Conservation (phyloP, 2,329 filamentous ascomycete species). For the Hypoxylon sp. region DNA sequence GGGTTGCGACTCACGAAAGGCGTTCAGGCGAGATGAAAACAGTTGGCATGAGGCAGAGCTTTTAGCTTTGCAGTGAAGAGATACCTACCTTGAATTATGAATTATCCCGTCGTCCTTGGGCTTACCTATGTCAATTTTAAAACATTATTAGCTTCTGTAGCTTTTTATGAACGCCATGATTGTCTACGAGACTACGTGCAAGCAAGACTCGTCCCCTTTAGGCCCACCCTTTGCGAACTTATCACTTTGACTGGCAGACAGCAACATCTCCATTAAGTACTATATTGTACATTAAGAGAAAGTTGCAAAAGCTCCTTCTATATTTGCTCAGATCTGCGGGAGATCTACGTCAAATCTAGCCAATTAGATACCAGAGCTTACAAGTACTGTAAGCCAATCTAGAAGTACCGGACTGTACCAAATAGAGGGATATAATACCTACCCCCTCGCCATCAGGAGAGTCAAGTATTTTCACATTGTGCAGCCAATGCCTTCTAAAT, state of each 20-base stretch:
- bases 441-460: background rate
- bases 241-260: no score
- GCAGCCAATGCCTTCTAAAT: background rate
- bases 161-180: background rate
- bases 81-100: conserved; percentile 40
- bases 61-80: conserved; percentile 33
- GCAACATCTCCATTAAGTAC: no score
- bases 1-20: conserved; percentile 29
- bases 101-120: conserved; percentile 15
- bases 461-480: conserved; percentile 1
- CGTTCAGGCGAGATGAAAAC: conserved; percentile 36
- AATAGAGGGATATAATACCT: no score
- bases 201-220: background rate
- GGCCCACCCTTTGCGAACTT: background rate
- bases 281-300: no score
- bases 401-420: no score
- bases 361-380: no score
- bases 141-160: background rate
- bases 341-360: no score
- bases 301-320: no score
- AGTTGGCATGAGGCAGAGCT: conserved; percentile 26
- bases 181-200: background rate
- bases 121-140: background rate
- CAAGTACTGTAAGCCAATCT: no score
- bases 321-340: no score